These are phyloP conservation scores for Telopea speciosissima DNA, from an alignment of 177 flowering plant genomes.

Conservation along the genomic window DNA sequence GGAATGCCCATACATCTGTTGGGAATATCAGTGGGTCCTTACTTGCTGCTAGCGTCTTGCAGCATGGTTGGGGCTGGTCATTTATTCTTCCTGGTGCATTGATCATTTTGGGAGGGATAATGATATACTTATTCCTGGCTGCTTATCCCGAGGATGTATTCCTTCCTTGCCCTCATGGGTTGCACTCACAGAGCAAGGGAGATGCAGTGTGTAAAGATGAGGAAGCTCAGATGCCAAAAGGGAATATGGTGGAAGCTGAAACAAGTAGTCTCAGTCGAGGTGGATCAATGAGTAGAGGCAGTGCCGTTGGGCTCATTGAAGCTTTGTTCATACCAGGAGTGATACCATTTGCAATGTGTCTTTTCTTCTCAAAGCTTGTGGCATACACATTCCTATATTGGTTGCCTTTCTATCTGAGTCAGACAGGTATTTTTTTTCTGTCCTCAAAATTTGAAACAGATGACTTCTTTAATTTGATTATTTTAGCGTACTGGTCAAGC, in stretches of 20 bases:
- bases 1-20: constrained; percentile 92
- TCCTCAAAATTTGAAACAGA: background rate
- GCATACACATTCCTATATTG: constrained; percentile 93
- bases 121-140: constrained; percentile 70
- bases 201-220: constrained; percentile 26
- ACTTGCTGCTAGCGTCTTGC: constrained; percentile 67
- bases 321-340: constrained; percentile 92
- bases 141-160: constrained; percentile 91
- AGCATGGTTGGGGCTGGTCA: constrained; percentile 97
- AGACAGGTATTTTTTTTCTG: constrained; percentile 50
- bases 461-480: background rate
- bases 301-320: constrained; percentile 57
- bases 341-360: constrained; percentile 81
- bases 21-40: constrained; percentile 83
- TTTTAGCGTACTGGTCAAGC: no score
- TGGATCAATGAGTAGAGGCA: constrained; percentile 27
- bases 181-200: constrained; percentile 4
- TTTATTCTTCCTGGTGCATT: constrained; percentile 75
- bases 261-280: background rate
- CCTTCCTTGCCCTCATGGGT: constrained; percentile 38
- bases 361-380: constrained; percentile 91
- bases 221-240: constrained; percentile 31
- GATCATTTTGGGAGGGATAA: constrained; percentile 57
- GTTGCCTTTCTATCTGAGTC: constrained; percentile 88
- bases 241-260: constrained; percentile 13